phyloP scores from a whole-genome alignment of 1,139 yeast species.

The Pneumocystis canis region DNA sequence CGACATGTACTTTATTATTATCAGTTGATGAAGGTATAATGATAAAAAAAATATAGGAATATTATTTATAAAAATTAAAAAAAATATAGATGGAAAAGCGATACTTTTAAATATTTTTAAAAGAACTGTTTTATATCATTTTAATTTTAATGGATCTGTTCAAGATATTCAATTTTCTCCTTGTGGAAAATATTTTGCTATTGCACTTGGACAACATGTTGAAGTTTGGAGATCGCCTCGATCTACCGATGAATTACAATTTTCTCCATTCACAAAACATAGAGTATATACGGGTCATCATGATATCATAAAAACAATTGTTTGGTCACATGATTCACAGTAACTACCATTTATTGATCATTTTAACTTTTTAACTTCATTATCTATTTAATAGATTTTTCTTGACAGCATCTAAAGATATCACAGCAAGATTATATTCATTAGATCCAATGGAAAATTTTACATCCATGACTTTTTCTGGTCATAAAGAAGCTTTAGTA shows the following conservation, averaged over 20 bases:
- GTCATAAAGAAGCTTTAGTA: conserved; percentile 80
- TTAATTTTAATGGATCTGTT: conserved; percentile 75
- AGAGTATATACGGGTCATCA: conserved; percentile 88
- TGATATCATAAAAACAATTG: conserved; percentile 57
- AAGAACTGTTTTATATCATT: conserved; percentile 82
- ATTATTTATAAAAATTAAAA: background rate
- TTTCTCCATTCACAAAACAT: conserved; percentile 89
- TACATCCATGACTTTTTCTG: conserved; percentile 77
- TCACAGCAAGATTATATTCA: conserved; percentile 80
- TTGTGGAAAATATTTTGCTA: conserved; percentile 75
- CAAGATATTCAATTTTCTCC: conserved; percentile 70
- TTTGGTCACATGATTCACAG: conserved; percentile 86
- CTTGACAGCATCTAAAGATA: conserved; percentile 73
- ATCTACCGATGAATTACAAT: conserved; percentile 51
- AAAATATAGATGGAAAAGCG: conserved; percentile 61
- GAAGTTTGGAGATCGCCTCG: conserved; percentile 94
- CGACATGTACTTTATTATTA: conserved; percentile 64
- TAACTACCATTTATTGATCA: background rate
- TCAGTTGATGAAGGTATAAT: conserved; percentile 48
- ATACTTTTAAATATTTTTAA: conserved; percentile 73
- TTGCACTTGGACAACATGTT: conserved; percentile 65
- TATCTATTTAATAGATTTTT: conserved; percentile 32
- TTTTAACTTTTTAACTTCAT: background rate
- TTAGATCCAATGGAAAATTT: conserved; percentile 56
- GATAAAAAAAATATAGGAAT: background rate